Evolutionary conservation across 768 basidiomycete species (phyloP), one percentile per base, ranked within the genome.

Genomic region (Boletus sensibilis): DNA sequence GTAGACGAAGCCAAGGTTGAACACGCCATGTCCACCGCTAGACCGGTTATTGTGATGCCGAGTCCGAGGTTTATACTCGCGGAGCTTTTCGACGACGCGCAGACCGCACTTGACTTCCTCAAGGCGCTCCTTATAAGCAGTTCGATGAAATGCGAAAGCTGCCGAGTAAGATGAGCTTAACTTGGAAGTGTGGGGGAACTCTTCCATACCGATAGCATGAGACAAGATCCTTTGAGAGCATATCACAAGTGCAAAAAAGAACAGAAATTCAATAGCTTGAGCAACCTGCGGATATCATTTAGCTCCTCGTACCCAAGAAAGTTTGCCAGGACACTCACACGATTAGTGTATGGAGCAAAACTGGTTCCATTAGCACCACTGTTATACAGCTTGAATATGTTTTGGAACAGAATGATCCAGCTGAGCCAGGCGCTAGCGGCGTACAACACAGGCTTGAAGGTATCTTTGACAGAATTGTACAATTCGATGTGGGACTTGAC

Each of bases 71-170:
- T 80, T 81, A 67, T 87, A 87, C 47, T 79, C 71, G 31, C 87
- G 83, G 18, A 92, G 79, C 58, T 78, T 78, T 68, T 92, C 90
- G 51, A 92, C 80, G 40, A 83, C 82, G 4, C 67, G 67, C 4
- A 90, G 76, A 1, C 84, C 75, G 39, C 76, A 70, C 53, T 75
- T 72, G 7, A 90, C 79, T n/a, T 75, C 72, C 11, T 82, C 78
- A 5, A 90, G 73, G 47, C 90, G 87, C 34, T 92, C 90, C 61
- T 78, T 79, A 68, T 84, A 92, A 11, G 90, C 90, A 4, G 82
- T 85, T n/a, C 78, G 82, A 67, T 92, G 89, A 71, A 92, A 92
- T 20, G 80, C 78, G 62, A 88, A 87, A 0, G 90, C 88, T 79
- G 44, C 21, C 40, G 20, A 55, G 57, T 18, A 34, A 37, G 29